phyloP scores from a whole-genome alignment of 768 basidiomycete genomes.

The Boletus rubroflammeus region DNA sequence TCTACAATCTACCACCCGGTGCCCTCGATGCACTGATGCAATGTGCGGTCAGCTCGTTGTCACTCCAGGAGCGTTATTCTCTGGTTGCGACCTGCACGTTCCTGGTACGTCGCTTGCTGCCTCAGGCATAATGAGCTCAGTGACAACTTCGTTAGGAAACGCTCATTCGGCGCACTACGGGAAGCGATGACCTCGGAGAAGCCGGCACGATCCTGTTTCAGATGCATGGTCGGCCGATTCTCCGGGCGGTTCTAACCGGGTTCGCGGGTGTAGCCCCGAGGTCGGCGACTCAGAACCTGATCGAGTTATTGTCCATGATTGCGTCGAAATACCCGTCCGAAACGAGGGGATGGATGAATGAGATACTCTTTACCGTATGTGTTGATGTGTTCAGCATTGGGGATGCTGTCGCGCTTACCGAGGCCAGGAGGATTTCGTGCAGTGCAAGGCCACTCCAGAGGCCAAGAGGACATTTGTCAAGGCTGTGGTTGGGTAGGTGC shows the following conservation, averaged over 20 bases:
- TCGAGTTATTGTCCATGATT: conserved; percentile 73
- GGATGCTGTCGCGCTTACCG: neutral
- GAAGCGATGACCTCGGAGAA: conserved; percentile 56
- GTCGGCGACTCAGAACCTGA: conserved; percentile 77
- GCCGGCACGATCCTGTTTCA: conserved; percentile 51
- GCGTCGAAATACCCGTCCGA: conserved; percentile 53
- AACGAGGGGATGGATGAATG: conserved; percentile 67
- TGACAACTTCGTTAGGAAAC: conserved; percentile 42
- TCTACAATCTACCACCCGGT: conserved; percentile 61
- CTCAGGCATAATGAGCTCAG: neutral
- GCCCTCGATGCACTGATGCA: conserved; percentile 66
- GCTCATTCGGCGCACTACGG: conserved; percentile 60
- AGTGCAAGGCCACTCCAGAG: conserved; percentile 66
- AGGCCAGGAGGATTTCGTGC: conserved; percentile 65
- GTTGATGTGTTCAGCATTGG: conserved; percentile 2
- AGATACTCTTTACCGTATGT: conserved; percentile 63
- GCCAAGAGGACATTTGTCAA: conserved; percentile 79
- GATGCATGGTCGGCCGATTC: conserved; percentile 59
- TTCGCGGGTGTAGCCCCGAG: conserved; percentile 84
- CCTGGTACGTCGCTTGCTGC: conserved; percentile 49
- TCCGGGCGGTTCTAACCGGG: conserved; percentile 71
- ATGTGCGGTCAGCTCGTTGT: conserved; percentile 61
- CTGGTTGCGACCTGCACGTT: conserved; percentile 80
- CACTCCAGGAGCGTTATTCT: conserved; percentile 81
- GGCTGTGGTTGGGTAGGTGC: conserved; percentile 58